A percentile compares a stretch with the other conserved stretches of the same genome.
These are phyloP conservation scores for Tolypocladium endophyticum DNA, from an alignment of 2,329 filamentous ascomycete species.

Conservation along the genomic window DNA sequence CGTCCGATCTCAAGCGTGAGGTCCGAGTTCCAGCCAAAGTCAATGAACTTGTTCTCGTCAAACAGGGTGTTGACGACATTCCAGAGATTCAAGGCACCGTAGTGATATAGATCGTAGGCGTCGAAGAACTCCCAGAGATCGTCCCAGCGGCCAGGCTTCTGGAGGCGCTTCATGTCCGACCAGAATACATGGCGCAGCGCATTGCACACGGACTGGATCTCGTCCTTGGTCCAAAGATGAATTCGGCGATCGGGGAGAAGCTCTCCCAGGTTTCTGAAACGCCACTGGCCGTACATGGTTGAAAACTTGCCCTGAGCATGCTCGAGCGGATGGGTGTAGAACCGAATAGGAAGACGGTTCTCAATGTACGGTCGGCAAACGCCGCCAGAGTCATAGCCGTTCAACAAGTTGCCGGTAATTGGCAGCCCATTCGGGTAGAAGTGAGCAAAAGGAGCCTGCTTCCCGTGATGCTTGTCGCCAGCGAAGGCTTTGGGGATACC, in stretches of 20 bases:
- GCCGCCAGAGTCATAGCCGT: slow-evolving; percentile 11
- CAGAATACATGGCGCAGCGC: slow-evolving; percentile 25
- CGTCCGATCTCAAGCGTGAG: slow-evolving; percentile 17
- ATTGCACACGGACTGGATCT: slow-evolving; percentile 28
- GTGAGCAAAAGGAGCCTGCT: slow-evolving; percentile 14
- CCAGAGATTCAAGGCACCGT: slow-evolving; percentile 38
- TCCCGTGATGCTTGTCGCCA: slow-evolving; percentile 11
- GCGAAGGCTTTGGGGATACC: slow-evolving; percentile 11
- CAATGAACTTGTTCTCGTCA: slow-evolving; percentile 27
- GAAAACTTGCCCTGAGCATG: slow-evolving; percentile 27
- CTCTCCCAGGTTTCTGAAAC: slow-evolving; percentile 18
- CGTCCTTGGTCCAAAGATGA: slow-evolving; percentile 26
- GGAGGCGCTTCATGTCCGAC: slow-evolving; percentile 23
- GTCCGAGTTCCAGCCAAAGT: slow-evolving; percentile 12
- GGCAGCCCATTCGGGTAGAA: slow-evolving; percentile 27
- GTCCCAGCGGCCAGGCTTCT: slow-evolving; percentile 20
- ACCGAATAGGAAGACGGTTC: slow-evolving; percentile 22
- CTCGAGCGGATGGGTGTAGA: slow-evolving; percentile 23
- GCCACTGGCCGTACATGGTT: slow-evolving; percentile 17
- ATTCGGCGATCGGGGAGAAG: slow-evolving; percentile 16
- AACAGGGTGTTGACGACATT: slow-evolving; percentile 30
- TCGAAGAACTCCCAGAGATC: slow-evolving; percentile 39
- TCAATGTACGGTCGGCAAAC: slow-evolving; percentile 21
- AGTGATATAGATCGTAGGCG: slow-evolving; percentile 32
- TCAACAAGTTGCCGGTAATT: slow-evolving; percentile 21